Evolutionary conservation across 169 alveolate species (phyloP).

Genomic region (Cystoisospora suis): DNA sequence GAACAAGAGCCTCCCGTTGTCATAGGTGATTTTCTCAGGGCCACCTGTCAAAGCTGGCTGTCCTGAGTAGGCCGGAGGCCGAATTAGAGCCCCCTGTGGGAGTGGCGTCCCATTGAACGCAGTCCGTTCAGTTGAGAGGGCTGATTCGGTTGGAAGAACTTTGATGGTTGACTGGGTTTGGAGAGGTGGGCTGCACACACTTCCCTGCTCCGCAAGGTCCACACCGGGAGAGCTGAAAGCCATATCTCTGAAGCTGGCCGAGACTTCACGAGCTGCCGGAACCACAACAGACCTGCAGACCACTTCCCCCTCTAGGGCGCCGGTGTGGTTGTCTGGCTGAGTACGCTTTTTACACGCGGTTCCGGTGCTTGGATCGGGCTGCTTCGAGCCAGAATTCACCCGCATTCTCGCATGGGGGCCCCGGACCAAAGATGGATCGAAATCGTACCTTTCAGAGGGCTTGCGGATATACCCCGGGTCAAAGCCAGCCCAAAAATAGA

Average conservation of each 20-base stretch:
- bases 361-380: neutral
- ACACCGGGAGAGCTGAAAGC: too few species aligned
- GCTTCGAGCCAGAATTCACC: neutral
- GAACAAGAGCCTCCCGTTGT: neutral
- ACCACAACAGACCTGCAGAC: too few species aligned
- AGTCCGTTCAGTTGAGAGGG: neutral
- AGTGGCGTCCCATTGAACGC: neutral
- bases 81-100: neutral
- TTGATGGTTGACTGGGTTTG: neutral
- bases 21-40: neutral
- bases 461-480: constrained; percentile 18
- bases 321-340: neutral
- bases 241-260: too few species aligned
- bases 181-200: too few species aligned
- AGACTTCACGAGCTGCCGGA: too few species aligned
- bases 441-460: neutral
- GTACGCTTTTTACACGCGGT: neutral
- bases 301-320: too few species aligned
- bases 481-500: neutral
- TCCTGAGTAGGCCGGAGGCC: neutral
- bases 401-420: neutral
- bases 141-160: neutral
- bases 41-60: neutral
- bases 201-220: too few species aligned
- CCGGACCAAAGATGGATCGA: neutral